Percentiles rank a stretch among this genome's conserved stretches.
Conservation (phyloP, 164 flowering plant species). For the Vitis riparia region DNA sequence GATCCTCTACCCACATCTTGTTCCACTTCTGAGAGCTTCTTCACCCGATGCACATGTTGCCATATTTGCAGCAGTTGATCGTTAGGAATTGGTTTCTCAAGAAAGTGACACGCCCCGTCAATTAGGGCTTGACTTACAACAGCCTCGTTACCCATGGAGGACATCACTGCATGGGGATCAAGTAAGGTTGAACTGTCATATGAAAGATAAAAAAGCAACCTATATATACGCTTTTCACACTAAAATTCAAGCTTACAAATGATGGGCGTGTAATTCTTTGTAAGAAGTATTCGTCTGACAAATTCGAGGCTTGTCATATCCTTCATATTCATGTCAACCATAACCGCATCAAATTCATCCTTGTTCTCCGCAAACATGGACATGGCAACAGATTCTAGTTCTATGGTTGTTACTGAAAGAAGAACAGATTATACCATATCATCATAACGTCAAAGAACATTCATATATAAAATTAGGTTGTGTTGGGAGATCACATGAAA, state of each 20-base stretch:
- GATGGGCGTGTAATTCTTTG: slow-evolving; percentile 13
- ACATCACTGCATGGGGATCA: slow-evolving; percentile 15
- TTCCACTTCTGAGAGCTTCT: neutral
- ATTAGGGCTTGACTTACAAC: slow-evolving; percentile 7
- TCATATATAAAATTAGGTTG: too few relatives aligned
- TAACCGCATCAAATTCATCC: slow-evolving; percentile 19
- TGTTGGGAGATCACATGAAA: too few relatives aligned
- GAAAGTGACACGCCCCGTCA: slow-evolving; percentile 23
- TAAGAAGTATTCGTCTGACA: neutral
- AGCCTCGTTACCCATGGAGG: neutral
- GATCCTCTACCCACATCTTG: neutral
- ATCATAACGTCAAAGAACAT: too few relatives aligned
- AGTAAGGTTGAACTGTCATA: too few relatives aligned
- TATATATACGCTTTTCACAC: neutral
- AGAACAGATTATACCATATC: neutral
- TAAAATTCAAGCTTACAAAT: slow-evolving; percentile 18
- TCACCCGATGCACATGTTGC: slow-evolving; percentile 24
- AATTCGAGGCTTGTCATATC: slow-evolving; percentile 17
- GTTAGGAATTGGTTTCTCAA: slow-evolving; percentile 23
- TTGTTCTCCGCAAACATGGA: slow-evolving; percentile 19
- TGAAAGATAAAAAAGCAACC: neutral
- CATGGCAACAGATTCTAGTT: slow-evolving; percentile 19
- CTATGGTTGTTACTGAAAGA: slow-evolving; percentile 28
- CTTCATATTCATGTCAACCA: slow-evolving; percentile 18
- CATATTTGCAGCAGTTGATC: slow-evolving; percentile 18